These are phyloP conservation scores for Acrasis kona DNA, from an alignment of 78 protist species.

Conservation along the genomic window DNA sequence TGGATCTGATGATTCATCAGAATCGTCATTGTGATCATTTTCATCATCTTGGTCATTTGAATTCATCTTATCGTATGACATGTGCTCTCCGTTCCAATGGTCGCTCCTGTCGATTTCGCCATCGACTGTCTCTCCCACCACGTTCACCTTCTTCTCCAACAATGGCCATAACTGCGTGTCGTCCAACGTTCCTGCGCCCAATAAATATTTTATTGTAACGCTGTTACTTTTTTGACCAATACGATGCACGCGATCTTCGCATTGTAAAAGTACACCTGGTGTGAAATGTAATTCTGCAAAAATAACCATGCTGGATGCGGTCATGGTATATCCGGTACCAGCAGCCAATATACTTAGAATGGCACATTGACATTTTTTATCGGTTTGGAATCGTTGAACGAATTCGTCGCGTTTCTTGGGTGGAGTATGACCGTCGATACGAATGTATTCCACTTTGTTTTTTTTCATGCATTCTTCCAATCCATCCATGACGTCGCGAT, in stretches of 20 bases:
- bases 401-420: background rate
- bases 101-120: too few species aligned
- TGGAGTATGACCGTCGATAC: constrained; percentile 45
- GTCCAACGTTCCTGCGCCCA: constrained; percentile 19
- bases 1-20: too few species aligned
- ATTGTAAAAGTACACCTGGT: constrained; percentile 51
- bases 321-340: constrained; percentile 70
- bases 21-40: too few species aligned
- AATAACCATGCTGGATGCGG: constrained; percentile 54
- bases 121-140: too few species aligned
- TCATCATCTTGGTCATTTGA: too few species aligned
- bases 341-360: constrained; percentile 72
- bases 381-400: constrained; percentile 15
- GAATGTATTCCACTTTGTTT: constrained; percentile 14
- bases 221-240: constrained; percentile 35
- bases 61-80: too few species aligned
- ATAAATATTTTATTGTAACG: constrained; percentile 18
- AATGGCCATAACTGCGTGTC: too few species aligned
- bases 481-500: constrained; percentile 28
- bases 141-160: too few species aligned
- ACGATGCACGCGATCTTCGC: constrained; percentile 65
- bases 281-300: constrained; percentile 83
- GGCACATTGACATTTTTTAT: constrained; percentile 20
- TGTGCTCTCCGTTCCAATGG: too few species aligned
- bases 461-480: background rate